Percentiles rank a stretch among this genome's conserved stretches.
phyloP scores from a whole-genome alignment of 2,329 filamentous ascomycete species.

The Trichoderma simmonsii region DNA sequence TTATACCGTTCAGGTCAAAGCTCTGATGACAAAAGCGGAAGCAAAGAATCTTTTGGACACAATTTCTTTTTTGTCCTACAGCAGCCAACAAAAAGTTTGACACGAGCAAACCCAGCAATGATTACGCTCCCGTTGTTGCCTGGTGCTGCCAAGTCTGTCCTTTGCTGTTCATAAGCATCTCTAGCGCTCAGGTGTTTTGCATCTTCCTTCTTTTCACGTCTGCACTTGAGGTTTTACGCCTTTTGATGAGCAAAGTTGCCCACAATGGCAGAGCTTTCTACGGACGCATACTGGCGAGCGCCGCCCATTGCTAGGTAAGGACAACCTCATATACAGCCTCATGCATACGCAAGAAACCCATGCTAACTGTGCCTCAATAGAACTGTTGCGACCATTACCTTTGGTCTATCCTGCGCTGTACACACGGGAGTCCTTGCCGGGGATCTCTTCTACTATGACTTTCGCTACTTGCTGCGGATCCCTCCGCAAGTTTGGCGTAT shows the following conservation, averaged over 20 bases:
- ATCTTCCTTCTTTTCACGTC: background rate
- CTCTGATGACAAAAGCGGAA: constrained; percentile 17
- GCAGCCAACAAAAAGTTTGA: constrained; percentile 29
- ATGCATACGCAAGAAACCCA: background rate
- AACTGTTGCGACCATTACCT: constrained; percentile 61
- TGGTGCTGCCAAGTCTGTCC: constrained; percentile 25
- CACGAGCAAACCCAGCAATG: constrained; percentile 36
- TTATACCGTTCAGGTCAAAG: background rate
- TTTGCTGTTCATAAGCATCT: constrained; percentile 17
- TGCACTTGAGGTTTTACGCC: background rate
- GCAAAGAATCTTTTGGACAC: constrained; percentile 16
- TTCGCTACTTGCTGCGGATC: constrained; percentile 49
- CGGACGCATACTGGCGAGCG: constrained; percentile 39
- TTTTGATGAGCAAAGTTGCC: constrained; percentile 31
- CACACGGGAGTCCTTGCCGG: constrained; percentile 52
- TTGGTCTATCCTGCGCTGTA: constrained; percentile 58
- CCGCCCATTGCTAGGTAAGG: constrained; percentile 44
- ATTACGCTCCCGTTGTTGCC: constrained; percentile 29
- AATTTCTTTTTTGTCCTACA: constrained; percentile 20
- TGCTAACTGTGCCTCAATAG: constrained; percentile 42
- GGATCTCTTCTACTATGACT: constrained; percentile 51
- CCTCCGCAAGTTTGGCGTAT: constrained; percentile 45
- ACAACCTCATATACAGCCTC: background rate
- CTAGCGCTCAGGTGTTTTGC: constrained; percentile 18
- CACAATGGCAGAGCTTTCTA: constrained; percentile 32